These are phyloP conservation scores for Penicillium olsonii DNA, from an alignment of 2,329 filamentous ascomycete species.

Conservation along the genomic window DNA sequence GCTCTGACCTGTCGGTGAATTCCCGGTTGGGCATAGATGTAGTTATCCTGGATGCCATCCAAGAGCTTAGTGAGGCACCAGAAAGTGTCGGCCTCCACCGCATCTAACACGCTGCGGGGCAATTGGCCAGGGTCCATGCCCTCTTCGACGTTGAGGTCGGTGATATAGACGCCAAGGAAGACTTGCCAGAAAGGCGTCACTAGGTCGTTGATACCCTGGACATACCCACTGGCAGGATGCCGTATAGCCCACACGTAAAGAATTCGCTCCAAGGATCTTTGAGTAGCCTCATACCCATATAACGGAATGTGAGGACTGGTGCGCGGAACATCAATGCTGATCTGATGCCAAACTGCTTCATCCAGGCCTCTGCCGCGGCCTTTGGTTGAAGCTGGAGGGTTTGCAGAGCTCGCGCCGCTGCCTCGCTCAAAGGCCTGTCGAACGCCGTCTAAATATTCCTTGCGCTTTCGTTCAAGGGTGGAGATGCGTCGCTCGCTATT, in stretches of 20 bases:
- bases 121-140: constrained; percentile 97
- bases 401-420: constrained; percentile 44
- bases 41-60: constrained; percentile 99
- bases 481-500: constrained; percentile 89
- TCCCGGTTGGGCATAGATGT: constrained; percentile 95
- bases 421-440: constrained; percentile 63
- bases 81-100: constrained; percentile 95
- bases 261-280: constrained; percentile 89
- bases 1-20: constrained; percentile 92
- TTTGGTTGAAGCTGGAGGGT: constrained; percentile 42
- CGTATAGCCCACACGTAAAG: constrained; percentile 97
- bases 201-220: constrained; percentile 97
- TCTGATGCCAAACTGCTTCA: constrained; percentile 98
- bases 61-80: constrained; percentile 97
- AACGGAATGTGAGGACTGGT: constrained; percentile 95
- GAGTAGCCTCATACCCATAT: constrained; percentile 94
- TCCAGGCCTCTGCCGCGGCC: constrained; percentile 76
- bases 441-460: constrained; percentile 94
- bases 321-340: constrained; percentile 94
- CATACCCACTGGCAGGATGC: constrained; percentile 95
- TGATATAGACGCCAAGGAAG: constrained; percentile 91
- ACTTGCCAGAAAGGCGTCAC: constrained; percentile 99
- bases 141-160: constrained; percentile 85
- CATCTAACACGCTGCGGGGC: constrained; percentile 85
- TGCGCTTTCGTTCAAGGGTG: constrained; percentile 89